A percentile compares a stretch with the other conserved stretches of the same genome.
phyloP scores from a whole-genome alignment of 768 basidiomycete genomes.

The Lentinula guzmanii region DNA sequence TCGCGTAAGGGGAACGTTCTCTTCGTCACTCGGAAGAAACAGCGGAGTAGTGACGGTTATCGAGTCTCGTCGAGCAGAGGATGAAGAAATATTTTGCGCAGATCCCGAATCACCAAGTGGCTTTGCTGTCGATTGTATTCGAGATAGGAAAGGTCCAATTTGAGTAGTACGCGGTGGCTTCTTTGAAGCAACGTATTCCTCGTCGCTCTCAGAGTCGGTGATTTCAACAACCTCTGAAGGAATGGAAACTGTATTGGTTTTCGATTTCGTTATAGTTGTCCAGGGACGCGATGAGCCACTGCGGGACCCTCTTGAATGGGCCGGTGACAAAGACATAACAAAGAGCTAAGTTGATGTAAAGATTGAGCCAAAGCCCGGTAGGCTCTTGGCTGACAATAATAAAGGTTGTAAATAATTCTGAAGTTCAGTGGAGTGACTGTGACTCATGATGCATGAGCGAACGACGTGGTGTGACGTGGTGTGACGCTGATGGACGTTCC shows the following conservation, averaged over 20 bases:
- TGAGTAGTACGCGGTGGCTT: background rate
- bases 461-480: background rate
- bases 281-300: background rate
- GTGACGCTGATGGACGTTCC: background rate
- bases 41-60: slow-evolving; percentile 16
- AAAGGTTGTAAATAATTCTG: too few relatives aligned
- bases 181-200: background rate
- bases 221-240: slow-evolving; percentile 36
- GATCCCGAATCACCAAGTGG: slow-evolving; percentile 11
- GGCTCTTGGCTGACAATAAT: background rate
- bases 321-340: background rate
- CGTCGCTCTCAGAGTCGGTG: slow-evolving; percentile 43
- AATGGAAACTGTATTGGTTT: background rate
- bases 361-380: background rate
- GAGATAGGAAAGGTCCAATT: slow-evolving; percentile 8
- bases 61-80: background rate
- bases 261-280: background rate
- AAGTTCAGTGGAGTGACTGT: background rate
- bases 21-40: slow-evolving; percentile 31
- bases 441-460: background rate
- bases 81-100: slow-evolving; percentile 7
- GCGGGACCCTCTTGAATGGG: background rate
- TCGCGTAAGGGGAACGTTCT: slow-evolving; percentile 23
- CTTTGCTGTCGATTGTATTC: slow-evolving; percentile 9
- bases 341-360: background rate